Evolutionary conservation across 1,284 basidiomycete species (phyloP).

Genomic region (Tilletia setariae): DNA sequence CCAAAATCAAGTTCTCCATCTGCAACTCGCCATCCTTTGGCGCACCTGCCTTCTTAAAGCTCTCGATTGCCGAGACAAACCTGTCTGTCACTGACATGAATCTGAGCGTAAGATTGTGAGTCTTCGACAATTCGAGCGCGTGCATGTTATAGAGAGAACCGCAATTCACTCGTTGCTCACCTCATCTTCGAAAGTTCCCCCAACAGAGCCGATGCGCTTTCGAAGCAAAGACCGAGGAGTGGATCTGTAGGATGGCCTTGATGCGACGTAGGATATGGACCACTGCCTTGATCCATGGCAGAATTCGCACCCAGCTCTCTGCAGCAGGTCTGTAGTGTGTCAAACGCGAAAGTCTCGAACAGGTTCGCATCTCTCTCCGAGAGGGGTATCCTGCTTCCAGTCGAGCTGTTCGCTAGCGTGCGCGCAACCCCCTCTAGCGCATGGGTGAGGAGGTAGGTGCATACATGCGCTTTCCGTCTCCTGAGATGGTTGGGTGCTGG

Average conservation of each 20-base stretch:
- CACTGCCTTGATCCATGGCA: constrained; percentile 28
- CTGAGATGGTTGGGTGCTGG: neutral
- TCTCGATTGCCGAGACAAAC: constrained; percentile 45
- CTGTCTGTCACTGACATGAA: constrained; percentile 47
- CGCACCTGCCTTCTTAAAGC: constrained; percentile 32
- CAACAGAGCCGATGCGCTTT: constrained; percentile 41
- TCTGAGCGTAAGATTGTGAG: constrained; percentile 11
- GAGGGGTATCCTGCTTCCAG: constrained; percentile 15
- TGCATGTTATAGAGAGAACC: neutral
- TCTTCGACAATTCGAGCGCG: neutral
- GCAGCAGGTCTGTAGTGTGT: constrained; percentile 42
- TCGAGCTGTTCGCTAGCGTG: neutral
- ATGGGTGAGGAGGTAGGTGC: constrained; percentile 11
- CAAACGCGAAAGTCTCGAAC: constrained; percentile 38
- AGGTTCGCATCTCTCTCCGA: constrained; percentile 33
- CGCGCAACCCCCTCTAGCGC: constrained; percentile 5
- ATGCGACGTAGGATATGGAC: constrained; percentile 22
- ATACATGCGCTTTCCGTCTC: constrained; percentile 11
- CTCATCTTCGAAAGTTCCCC: constrained; percentile 44
- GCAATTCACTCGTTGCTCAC: constrained; percentile 12
- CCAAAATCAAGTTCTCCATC: constrained; percentile 43
- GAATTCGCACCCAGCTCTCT: constrained; percentile 34
- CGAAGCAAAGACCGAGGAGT: constrained; percentile 31
- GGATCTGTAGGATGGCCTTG: neutral
- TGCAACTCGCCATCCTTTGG: constrained; percentile 44